phyloP scores from a whole-genome alignment of 2,329 filamentous ascomycete species.

The Arachnomyces sp. region DNA sequence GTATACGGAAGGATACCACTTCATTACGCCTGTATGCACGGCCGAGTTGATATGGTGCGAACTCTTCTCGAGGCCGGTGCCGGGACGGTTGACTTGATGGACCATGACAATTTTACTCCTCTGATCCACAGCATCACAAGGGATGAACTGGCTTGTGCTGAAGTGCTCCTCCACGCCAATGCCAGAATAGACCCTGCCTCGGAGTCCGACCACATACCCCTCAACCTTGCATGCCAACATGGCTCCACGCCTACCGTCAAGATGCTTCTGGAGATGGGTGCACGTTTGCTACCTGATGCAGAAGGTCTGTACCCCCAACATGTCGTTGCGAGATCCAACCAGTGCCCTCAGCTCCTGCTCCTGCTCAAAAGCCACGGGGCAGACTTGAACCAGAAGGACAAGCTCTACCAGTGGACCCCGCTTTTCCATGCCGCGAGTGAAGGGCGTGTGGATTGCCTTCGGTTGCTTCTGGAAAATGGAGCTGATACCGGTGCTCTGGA shows the following conservation, averaged over 20 bases:
- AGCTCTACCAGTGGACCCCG: slow-evolving; percentile 94
- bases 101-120: slow-evolving; percentile 95
- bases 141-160: slow-evolving; percentile 69
- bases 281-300: slow-evolving; percentile 81
- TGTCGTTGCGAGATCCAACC: slow-evolving; percentile 80
- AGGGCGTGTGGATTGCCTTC: slow-evolving; percentile 81
- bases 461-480: slow-evolving; percentile 68
- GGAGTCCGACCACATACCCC: slow-evolving; percentile 82
- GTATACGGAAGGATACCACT: slow-evolving; percentile 90
- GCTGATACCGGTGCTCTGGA: slow-evolving; percentile 74
- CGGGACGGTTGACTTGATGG: slow-evolving; percentile 74
- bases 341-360: slow-evolving; percentile 68
- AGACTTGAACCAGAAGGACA: slow-evolving; percentile 85
- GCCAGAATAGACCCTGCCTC: slow-evolving; percentile 81
- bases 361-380: slow-evolving; percentile 79
- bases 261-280: slow-evolving; percentile 70
- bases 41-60: slow-evolving; percentile 73
- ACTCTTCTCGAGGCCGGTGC: slow-evolving; percentile 61
- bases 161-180: slow-evolving; percentile 64
- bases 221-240: slow-evolving; percentile 92
- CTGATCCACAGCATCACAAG: slow-evolving; percentile 93
- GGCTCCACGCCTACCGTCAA: slow-evolving; percentile 78
- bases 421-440: slow-evolving; percentile 94
- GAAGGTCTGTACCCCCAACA: slow-evolving; percentile 97
- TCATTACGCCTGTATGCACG: slow-evolving; percentile 95